These are phyloP conservation scores for Ciborinia camelliae DNA, from an alignment of 2,329 filamentous ascomycete genomes.

Conservation along the genomic window DNA sequence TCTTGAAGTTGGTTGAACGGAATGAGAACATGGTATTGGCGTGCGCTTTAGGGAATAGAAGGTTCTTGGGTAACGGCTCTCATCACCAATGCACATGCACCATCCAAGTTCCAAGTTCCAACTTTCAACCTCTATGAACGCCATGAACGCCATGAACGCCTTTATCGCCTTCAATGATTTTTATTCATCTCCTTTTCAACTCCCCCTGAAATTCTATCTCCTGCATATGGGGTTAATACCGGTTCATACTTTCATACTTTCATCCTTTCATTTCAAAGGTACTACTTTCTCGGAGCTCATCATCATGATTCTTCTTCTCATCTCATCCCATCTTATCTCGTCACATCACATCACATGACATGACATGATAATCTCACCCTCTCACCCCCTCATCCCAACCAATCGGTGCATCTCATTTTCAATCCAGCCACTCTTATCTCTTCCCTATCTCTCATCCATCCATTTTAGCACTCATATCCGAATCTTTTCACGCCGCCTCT, in stretches of 20 bases:
- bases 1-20: too few relatives aligned
- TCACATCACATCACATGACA: slow-evolving; percentile 13
- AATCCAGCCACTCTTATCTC: slow-evolving; percentile 15
- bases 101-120: too few relatives aligned
- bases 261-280: too few relatives aligned
- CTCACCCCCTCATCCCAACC: not conserved
- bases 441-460: too few relatives aligned
- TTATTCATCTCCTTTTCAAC: not conserved
- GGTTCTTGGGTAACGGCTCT: slow-evolving; percentile 3
- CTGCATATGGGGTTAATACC: not conserved
- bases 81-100: too few relatives aligned
- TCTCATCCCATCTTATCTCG: too few relatives aligned
- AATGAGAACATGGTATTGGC: too few relatives aligned
- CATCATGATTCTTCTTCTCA: too few relatives aligned
- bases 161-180: not conserved
- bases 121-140: not conserved
- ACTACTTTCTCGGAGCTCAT: too few relatives aligned
- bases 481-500: slow-evolving; percentile 4
- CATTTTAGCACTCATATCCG: slow-evolving; percentile 8
- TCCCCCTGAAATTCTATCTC: not conserved
- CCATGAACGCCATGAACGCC: not conserved
- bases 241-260: too few relatives aligned
- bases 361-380: too few relatives aligned
- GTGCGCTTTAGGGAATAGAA: too few relatives aligned
- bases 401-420: not conserved